Base-by-base conservation (phyloP, 1,284 basidiomycete genomes). In the Malassezia nana region DNA sequence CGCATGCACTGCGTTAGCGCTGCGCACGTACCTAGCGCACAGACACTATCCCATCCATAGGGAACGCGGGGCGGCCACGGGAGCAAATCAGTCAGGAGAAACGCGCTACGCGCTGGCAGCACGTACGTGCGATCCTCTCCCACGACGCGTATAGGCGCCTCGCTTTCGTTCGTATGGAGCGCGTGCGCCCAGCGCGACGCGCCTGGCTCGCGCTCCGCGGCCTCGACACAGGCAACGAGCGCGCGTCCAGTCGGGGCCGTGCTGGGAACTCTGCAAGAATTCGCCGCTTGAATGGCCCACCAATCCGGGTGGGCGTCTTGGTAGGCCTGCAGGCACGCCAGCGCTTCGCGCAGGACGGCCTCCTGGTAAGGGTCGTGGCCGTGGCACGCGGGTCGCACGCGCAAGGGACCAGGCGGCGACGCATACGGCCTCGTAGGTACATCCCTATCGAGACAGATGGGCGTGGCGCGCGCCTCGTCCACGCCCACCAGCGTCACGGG, bases 1-100 rank as follows among this genome's bases (percentile, higher is more conserved):
- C 12, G 12, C 15, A 16, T 43, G 24, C 31, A 55, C 40, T 42
- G 16, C 26, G 22, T 42, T 5, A 42, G 22, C 13, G 20, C 24
- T 28, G 2, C 10, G 12, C 7, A 39, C 53, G 32, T 50, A 55
- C 53, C 47, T 16, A 50, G 28, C 6, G 22, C 42, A 5, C 32
- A 38, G 30, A 51, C 39, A 3, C 8, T 9, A 6, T n/a, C 28
- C 44, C 50, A 52, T 38, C 55, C 50, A 15, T 20, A 12, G 20
- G 55, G 55, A 8, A 33, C 18, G 10, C 18, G 24, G 3, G 4
- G 39, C 6, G 13, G 16, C 18, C 3, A 7, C 2, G 22, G 38
- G 2, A 57, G 49, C 18, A 58, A 40, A 29, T 58, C 52, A 6
- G 52, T 54, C 13, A 50, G 28, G n/a, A 58, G 51, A 16, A 41